Evolutionary conservation across 768 basidiomycete species (phyloP).

Genomic region (Fomitopsis pulvina): DNA sequence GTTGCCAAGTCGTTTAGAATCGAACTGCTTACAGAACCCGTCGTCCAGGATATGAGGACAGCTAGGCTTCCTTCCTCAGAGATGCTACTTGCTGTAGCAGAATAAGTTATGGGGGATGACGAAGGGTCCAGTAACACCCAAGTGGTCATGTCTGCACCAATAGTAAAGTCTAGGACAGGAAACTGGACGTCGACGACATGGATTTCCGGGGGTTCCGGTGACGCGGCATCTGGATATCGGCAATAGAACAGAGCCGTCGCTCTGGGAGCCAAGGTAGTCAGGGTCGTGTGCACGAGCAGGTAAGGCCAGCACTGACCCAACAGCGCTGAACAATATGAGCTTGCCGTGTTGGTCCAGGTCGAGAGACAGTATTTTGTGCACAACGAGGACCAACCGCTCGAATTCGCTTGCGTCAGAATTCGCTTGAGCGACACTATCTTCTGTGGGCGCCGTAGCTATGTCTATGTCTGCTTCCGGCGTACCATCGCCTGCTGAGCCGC

Average conservation of each 20-base stretch:
- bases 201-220: constrained; percentile 1
- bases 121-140: constrained; percentile 46
- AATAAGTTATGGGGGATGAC: constrained; percentile 26
- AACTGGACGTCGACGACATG: constrained; percentile 42
- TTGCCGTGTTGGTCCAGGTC: constrained; percentile 26
- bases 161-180: constrained; percentile 56
- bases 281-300: background rate
- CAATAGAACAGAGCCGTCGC: constrained; percentile 61
- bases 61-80: constrained; percentile 3
- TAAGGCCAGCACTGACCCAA: constrained; percentile 49
- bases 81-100: background rate
- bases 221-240: constrained; percentile 19
- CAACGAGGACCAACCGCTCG: constrained; percentile 39
- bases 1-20: background rate
- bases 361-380: constrained; percentile 49
- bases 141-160: constrained; percentile 30
- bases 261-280: constrained; percentile 28
- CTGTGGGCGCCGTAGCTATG: constrained; percentile 3
- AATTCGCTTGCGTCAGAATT: constrained; percentile 5
- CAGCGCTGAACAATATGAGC: constrained; percentile 57
- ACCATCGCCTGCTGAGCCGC: constrained; percentile 26
- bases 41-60: constrained; percentile 25
- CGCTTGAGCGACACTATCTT: background rate
- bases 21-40: constrained; percentile 32
- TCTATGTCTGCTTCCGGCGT: constrained; percentile 16